Evolutionary conservation across 768 basidiomycete genomes (phyloP), one percentile per base, ranked within the genome.

Genomic region (Boletales sp.): DNA sequence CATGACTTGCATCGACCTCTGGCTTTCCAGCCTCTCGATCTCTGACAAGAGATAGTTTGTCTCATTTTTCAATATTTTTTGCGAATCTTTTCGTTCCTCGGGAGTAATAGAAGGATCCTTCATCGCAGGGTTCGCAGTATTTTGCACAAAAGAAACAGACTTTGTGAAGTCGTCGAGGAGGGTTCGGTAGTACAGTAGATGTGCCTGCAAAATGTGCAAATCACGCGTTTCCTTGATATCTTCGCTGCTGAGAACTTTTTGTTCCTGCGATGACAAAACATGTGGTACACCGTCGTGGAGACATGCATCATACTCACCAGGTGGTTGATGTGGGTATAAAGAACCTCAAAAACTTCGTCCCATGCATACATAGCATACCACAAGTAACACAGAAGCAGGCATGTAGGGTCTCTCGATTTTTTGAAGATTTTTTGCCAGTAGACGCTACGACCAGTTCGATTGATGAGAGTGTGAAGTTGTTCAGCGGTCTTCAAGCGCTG

Each of bases 301-400:
- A 24, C 5, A 5, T 40, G 8, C 11, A n/a, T 4, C 8, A 5
- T 24, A 15, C 78, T 40, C 59, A 81, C 80, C 72, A 84, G 58
- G 29, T 52, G 63, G 51, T 74, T 75, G 19, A 83, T 74, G 52
- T 84, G 78, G 9, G 60, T 51, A 54, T 78, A 80, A 29, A 84
- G 59, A 6, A 62, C 56, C 59, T 82, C 81, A 29, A 82, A 69
- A 4, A 78, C 67, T 58, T 84, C 81, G 47, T 84, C 82, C 80
- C 82, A 84, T 2, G 79, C 71, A 55, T 84, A 83, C 18, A 82
- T 63, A 1, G 78, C 75, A 55, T 82, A 81, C 82, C 82, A 84
- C 40, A 84, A 61, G 24, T 76, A 67, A 37, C 75, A 71, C 7
- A 83, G 54, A 40, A 83, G 67, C 9, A 83, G 56, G 48, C 82